Base-by-base conservation (phyloP, 768 basidiomycete species). In the Termitomyces sp. region DNA sequence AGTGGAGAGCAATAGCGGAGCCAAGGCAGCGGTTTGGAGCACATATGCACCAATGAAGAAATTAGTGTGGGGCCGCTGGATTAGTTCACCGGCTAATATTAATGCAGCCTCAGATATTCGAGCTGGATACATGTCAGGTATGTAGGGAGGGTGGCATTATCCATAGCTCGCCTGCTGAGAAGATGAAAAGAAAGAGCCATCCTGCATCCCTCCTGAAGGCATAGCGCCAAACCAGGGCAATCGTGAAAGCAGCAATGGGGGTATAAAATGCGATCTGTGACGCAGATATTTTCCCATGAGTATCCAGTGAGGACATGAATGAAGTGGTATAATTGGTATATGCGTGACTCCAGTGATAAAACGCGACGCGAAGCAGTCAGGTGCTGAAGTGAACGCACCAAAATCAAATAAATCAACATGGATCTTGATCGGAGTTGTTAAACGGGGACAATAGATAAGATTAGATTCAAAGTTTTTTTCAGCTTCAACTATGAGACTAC, bases 121-220 rank as follows among this genome's bases (percentile, higher is more conserved):
- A 46, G 78, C 88, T 88, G 53, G 33, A 16, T 45, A 56, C 55
- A 59, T 42, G 22, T 46, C 45, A 42, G 55, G 22, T 4, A 33
- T 24, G 45, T 18, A 35, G 28, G 22, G 16, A 18, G 16, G 20
- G 35, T 48, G 58, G 38, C n/a, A 4, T 40, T 14, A 3, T 2
- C 45, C 47, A 30, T 44, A 33, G 73, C 83, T 66, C 60, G 86
- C 86, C 69, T 45, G 80, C 60, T 12, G 85, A 77, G 60, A 89
- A 86, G 13, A 86, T 69, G 46, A 81, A 74, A n/a, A 88, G 74
- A 61, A 82, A 80, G n/a, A 88, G 68, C 85, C 85, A 90, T 58
- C 85, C 87, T 32, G 78, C 82, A 67, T 85, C 80, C 44, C 78
- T 75, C 57, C 80, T 69, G 62, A 86, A 76, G 40, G 79, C 82